These are phyloP conservation scores for Senna tora DNA, from an alignment of 306 rosid genomes.

Conservation along the genomic window DNA sequence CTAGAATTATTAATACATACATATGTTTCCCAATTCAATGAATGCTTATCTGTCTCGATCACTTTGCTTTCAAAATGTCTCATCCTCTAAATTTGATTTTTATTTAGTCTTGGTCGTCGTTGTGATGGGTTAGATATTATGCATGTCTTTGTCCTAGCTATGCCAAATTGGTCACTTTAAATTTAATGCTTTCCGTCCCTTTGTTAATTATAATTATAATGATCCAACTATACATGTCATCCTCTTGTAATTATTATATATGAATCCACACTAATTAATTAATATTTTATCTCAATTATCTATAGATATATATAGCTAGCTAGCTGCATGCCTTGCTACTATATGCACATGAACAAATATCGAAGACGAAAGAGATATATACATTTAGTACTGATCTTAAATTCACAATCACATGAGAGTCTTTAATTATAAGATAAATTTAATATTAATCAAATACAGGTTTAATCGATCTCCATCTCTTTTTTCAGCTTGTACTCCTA, in stretches of 20 bases:
- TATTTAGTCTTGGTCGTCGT: neutral
- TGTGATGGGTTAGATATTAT: neutral
- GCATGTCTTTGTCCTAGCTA: neutral
- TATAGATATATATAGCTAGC: neutral
- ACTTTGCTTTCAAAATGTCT: neutral
- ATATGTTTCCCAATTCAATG: constrained; percentile 13
- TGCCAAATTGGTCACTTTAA: neutral
- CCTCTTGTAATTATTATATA: neutral
- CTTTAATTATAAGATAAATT: no score
- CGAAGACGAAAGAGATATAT: no score
- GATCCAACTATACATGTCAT: neutral
- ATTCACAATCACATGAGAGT: no score
- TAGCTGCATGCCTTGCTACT: no score
- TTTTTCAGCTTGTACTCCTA: no score
- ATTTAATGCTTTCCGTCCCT: constrained; percentile 21
- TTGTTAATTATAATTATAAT: neutral
- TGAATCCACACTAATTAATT: no score
- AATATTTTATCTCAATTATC: no score
- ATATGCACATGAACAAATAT: neutral
- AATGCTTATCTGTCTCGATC: neutral
- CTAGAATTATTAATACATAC: no score
- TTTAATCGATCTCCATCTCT: no score
- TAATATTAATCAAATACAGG: no score
- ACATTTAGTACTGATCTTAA: no score
- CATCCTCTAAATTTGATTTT: neutral